Evolutionary conservation across 345 rosid species (phyloP).

Genomic region (Bruguiera gymnorhiza): DNA sequence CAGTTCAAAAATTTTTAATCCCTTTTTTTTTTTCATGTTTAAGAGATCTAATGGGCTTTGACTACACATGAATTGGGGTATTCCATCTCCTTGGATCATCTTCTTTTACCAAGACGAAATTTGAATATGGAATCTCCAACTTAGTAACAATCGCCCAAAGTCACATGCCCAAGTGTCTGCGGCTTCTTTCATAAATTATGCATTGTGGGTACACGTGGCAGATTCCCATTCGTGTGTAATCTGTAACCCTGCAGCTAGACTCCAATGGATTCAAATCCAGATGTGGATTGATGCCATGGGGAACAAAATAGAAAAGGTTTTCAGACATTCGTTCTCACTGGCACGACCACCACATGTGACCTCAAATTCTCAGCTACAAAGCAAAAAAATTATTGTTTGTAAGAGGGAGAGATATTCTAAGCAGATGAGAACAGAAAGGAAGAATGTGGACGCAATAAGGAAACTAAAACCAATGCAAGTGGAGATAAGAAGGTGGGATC

Average conservation of each 20-base stretch:
- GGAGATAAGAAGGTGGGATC: constrained; percentile 26
- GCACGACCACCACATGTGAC: constrained; percentile 23
- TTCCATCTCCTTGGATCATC: no score
- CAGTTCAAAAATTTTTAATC: no score
- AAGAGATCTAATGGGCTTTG: no score
- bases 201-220: not conserved
- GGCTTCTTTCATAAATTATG: constrained; percentile 2
- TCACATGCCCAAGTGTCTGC: constrained; percentile 14
- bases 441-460: constrained; percentile 27
- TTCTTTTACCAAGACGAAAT: no score
- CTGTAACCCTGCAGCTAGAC: constrained; percentile 1
- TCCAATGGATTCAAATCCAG: not conserved
- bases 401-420: constrained; percentile 6
- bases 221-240: not conserved
- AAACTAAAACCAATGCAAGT: constrained; percentile 14
- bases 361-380: constrained; percentile 2
- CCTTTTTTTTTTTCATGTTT: no score
- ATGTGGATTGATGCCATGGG: constrained; percentile 1
- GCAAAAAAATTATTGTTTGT: constrained; percentile 9
- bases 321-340: constrained; percentile 19
- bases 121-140: no score
- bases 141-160: not conserved
- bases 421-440: constrained; percentile 30
- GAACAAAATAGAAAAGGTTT: not conserved
- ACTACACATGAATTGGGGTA: no score